These are phyloP conservation scores for Zoysia matrella DNA, from an alignment of 202 grass and related monocot species.

Conservation along the genomic window DNA sequence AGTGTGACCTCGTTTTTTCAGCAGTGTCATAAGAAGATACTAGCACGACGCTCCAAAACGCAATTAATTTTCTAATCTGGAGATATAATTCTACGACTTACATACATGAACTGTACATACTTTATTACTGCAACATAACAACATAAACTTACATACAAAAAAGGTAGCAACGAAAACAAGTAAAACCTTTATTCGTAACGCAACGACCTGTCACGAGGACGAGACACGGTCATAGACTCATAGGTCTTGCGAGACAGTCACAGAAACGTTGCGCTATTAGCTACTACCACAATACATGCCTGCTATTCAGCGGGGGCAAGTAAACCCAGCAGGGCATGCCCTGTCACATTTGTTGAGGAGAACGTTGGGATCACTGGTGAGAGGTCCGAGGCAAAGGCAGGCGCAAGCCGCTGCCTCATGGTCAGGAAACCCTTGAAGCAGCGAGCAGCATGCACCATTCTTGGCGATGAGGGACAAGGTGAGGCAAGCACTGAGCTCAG, in stretches of 20 bases:
- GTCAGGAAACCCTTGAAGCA: slow-evolving; percentile 30
- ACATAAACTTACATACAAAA: background rate
- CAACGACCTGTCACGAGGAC: background rate
- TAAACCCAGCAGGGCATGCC: slow-evolving; percentile 42
- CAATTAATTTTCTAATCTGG: no score
- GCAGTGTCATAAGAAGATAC: no score
- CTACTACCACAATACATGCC: background rate
- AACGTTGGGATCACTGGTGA: slow-evolving; percentile 37
- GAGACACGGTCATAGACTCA: background rate
- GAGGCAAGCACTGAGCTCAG: slow-evolving; percentile 43
- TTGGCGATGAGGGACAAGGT: slow-evolving; percentile 39
- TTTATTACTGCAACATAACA: background rate
- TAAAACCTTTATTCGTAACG: background rate
- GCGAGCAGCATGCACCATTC: slow-evolving; percentile 20
- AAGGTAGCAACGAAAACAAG: background rate
- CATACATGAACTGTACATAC: no score
- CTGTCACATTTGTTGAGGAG: slow-evolving; percentile 49
- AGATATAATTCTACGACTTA: no score
- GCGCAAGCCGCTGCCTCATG: slow-evolving; percentile 41
- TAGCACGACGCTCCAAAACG: no score
- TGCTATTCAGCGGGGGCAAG: slow-evolving; percentile 21
- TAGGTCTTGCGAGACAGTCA: background rate
- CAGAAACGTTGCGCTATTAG: background rate
- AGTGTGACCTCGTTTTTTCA: no score
- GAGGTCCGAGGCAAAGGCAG: slow-evolving; percentile 39